These are phyloP conservation scores for Eremothecium cymbalariae DNA, from an alignment of 1,139 yeast species.

Conservation along the genomic window DNA sequence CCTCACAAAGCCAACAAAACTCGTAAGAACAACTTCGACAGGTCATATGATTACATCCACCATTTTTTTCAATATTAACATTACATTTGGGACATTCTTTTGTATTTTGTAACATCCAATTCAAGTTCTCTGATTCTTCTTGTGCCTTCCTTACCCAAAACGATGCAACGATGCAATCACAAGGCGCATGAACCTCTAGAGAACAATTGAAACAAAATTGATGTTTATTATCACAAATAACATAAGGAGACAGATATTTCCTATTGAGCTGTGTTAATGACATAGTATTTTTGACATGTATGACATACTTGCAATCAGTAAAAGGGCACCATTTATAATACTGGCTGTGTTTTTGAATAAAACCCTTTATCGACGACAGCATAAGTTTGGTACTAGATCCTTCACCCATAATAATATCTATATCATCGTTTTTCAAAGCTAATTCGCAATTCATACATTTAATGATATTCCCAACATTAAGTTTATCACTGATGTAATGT, in stretches of 20 bases:
- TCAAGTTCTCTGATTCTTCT: constrained; percentile 82
- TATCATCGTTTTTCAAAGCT: constrained; percentile 30
- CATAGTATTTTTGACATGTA: constrained; percentile 40
- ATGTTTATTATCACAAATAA: constrained; percentile 58
- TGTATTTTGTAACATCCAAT: constrained; percentile 87
- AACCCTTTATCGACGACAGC: constrained; percentile 39
- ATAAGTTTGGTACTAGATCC: constrained; percentile 28
- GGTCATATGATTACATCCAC: constrained; percentile 95
- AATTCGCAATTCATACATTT: constrained; percentile 53
- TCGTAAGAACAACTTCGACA: constrained; percentile 71
- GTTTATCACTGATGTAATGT: constrained; percentile 46
- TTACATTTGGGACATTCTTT: constrained; percentile 63
- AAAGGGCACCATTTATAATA: constrained; percentile 75
- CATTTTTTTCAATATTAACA: constrained; percentile 64
- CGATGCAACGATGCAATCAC: constrained; percentile 63
- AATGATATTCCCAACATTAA: constrained; percentile 50
- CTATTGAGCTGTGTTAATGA: constrained; percentile 21
- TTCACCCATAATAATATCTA: constrained; percentile 32
- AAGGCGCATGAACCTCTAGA: constrained; percentile 72
- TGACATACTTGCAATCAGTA: constrained; percentile 64
- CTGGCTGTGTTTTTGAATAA: constrained; percentile 45
- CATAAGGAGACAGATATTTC: constrained; percentile 43
- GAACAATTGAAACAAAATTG: constrained; percentile 76
- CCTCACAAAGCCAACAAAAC: constrained; percentile 91
- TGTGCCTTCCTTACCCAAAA: constrained; percentile 73